These are phyloP conservation scores for Gamarada debralockiae DNA, from an alignment of 495 filamentous ascomycete genomes.

Conservation along the genomic window DNA sequence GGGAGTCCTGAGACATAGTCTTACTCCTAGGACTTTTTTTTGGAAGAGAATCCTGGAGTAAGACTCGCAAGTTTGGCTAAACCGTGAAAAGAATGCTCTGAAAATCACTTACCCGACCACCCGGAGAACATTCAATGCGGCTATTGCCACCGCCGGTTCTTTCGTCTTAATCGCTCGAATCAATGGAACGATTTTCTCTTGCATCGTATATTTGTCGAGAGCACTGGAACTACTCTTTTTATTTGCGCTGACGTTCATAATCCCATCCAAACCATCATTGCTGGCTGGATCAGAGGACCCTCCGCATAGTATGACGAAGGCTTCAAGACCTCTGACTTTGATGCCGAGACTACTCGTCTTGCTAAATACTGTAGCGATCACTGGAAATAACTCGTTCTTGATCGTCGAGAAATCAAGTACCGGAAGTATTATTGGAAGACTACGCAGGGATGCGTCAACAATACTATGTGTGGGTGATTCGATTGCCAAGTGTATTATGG, in stretches of 20 bases:
- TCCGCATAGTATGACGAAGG: conserved; percentile 85
- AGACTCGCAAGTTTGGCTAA: too few relatives aligned
- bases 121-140: conserved; percentile 75
- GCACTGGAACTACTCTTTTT: conserved; percentile 62
- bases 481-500: conserved; percentile 73
- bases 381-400: conserved; percentile 91
- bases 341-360: conserved; percentile 90
- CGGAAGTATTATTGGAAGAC: conserved; percentile 68
- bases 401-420: conserved; percentile 92
- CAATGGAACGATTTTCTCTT: conserved; percentile 91
- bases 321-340: conserved; percentile 87
- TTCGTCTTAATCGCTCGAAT: conserved; percentile 94
- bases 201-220: conserved; percentile 94
- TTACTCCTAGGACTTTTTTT: too few relatives aligned
- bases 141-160: conserved; percentile 96
- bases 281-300: conserved; percentile 48
- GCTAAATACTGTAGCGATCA: conserved; percentile 83
- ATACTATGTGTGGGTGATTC: conserved; percentile 86
- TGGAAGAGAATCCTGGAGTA: too few relatives aligned
- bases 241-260: conserved; percentile 48
- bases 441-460: conserved; percentile 77
- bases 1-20: too few relatives aligned
- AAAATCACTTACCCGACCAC: too few relatives aligned
- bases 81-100: too few relatives aligned
- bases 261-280: conserved; percentile 66